Percentiles rank a stretch among this genome's conserved stretches.
Conservation (phyloP, 1,139 yeast species). For the Pichia kudriavzevii region DNA sequence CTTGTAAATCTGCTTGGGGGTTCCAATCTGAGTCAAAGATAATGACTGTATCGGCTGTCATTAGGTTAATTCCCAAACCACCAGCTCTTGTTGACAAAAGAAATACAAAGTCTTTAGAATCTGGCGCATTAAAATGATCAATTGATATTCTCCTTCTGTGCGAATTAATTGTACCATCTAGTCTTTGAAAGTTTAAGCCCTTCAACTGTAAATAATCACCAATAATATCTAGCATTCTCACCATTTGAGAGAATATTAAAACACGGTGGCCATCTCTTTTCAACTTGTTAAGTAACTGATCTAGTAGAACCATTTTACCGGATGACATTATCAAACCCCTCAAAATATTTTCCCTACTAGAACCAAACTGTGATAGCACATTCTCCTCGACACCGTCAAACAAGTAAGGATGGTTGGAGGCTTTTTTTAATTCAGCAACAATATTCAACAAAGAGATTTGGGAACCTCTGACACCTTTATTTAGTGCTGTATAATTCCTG, state of each 20-base stretch:
- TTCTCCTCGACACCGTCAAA: constrained; percentile 91
- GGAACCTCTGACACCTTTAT: constrained; percentile 68
- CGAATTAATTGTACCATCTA: constrained; percentile 96
- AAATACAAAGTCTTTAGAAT: constrained; percentile 86
- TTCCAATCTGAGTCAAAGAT: constrained; percentile 99
- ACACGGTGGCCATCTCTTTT: constrained; percentile 95
- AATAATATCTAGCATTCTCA: constrained; percentile 85
- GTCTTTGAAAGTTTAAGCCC: constrained; percentile 84
- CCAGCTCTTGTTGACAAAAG: constrained; percentile 95
- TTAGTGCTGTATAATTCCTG: constrained; percentile 82
- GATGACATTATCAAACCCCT: constrained; percentile 95
- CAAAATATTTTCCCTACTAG: constrained; percentile 70
- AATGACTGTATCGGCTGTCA: constrained; percentile 98
- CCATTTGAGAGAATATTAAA: constrained; percentile 94
- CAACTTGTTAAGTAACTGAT: constrained; percentile 75
- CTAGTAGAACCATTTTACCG: constrained; percentile 95
- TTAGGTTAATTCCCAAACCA: constrained; percentile 93
- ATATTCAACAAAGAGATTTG: constrained; percentile 83
- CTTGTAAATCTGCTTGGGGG: constrained; percentile 97
- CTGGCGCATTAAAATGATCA: constrained; percentile 94
- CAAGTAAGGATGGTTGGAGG: constrained; percentile 92
- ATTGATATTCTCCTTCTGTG: constrained; percentile 89
- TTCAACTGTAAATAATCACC: constrained; percentile 89
- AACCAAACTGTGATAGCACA: constrained; percentile 60
- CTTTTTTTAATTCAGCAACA: constrained; percentile 93